Evolutionary conservation across 2,329 filamentous ascomycete species (phyloP).

Genomic region (Thielaviopsis euricoi): DNA sequence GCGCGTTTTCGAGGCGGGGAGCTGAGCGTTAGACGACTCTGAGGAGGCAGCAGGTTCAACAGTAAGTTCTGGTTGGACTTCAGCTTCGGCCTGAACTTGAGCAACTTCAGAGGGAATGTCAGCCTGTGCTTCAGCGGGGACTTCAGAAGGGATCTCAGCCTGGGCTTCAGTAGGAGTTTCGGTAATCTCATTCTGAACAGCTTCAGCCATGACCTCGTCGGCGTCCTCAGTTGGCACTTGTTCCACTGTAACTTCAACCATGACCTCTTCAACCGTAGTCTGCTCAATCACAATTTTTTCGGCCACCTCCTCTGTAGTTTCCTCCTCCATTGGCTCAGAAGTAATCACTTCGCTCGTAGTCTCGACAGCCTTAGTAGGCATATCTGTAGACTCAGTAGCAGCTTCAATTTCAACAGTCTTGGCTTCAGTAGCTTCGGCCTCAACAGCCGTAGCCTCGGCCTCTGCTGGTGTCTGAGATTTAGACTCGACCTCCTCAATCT

Average conservation of each 20-base stretch:
- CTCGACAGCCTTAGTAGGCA: background rate
- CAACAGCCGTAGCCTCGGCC: background rate
- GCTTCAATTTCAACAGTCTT: background rate
- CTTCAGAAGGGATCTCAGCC: background rate
- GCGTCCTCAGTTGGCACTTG: background rate
- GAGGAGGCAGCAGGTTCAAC: background rate
- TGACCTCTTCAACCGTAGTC: no score
- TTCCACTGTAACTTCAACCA: background rate
- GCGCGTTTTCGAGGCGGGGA: no score
- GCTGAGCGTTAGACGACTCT: no score
- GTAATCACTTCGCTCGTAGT: no score
- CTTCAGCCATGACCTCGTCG: background rate
- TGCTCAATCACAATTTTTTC: no score
- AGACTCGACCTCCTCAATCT: background rate
- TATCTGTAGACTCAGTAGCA: background rate
- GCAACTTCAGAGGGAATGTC: background rate
- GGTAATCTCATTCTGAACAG: background rate
- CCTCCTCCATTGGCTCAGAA: no score
- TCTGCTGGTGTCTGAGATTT: background rate
- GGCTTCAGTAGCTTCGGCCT: background rate
- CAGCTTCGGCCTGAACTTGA: background rate
- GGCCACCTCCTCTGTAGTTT: no score
- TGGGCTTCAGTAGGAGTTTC: background rate
- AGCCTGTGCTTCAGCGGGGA: background rate
- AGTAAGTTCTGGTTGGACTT: background rate